A percentile compares a stretch with the other conserved stretches of the same genome.
Evolutionary conservation across 2,329 filamentous ascomycete species (phyloP).

Genomic region (Pyrenophora tritici-repentis): DNA sequence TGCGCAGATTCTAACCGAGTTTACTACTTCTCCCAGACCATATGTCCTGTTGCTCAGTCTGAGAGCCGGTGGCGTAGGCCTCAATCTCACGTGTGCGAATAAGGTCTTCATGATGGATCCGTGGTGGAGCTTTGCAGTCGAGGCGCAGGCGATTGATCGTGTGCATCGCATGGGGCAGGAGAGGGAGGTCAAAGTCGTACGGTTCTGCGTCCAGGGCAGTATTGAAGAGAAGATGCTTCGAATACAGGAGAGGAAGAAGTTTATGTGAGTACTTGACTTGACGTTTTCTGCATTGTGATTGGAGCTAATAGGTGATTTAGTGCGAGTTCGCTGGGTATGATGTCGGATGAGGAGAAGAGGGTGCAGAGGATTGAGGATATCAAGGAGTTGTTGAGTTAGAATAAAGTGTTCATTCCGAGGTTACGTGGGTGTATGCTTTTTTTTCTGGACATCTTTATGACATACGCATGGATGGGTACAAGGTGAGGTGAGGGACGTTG

Average conservation of each 20-base stretch:
- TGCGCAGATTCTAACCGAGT: constrained; percentile 76
- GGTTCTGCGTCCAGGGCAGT: constrained; percentile 87
- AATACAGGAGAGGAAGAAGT: constrained; percentile 95
- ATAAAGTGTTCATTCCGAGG: not conserved
- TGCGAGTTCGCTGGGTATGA: constrained; percentile 93
- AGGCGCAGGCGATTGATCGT: constrained; percentile 95
- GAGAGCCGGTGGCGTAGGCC: constrained; percentile 86
- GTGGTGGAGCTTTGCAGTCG: constrained; percentile 98
- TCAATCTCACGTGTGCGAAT: constrained; percentile 88
- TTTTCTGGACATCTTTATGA: too few relatives aligned
- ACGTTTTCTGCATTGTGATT: too few relatives aligned
- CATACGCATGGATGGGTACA: too few relatives aligned
- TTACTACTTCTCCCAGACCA: constrained; percentile 63
- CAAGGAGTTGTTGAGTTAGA: constrained; percentile 76
- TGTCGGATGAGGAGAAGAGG: constrained; percentile 91
- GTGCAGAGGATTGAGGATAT: constrained; percentile 91
- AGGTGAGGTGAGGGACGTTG: too few relatives aligned
- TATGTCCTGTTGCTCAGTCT: constrained; percentile 81
- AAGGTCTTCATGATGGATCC: constrained; percentile 99
- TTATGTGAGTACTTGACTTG: constrained; percentile 68
- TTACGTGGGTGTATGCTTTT: too few relatives aligned
- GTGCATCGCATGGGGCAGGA: constrained; percentile 97
- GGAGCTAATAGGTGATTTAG: constrained; percentile 56
- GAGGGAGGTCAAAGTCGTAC: constrained; percentile 79
- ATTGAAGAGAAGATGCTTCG: constrained; percentile 95